These are phyloP conservation scores for Tuber aestivum DNA, from an alignment of 495 filamentous ascomycete genomes.

Conservation along the genomic window DNA sequence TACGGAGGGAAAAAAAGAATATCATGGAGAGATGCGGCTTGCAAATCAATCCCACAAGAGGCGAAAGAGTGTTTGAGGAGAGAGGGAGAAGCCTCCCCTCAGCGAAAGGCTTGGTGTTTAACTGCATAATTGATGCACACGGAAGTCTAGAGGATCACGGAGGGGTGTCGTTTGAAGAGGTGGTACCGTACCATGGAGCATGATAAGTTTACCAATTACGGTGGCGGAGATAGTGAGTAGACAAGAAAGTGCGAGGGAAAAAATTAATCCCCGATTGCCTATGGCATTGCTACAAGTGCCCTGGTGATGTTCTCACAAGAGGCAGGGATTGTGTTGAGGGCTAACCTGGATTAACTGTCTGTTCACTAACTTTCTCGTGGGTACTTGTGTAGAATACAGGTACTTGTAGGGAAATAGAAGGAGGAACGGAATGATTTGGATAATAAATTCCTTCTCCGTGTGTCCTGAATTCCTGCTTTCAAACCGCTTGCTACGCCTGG, in stretches of 20 bases:
- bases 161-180: background rate
- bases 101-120: background rate
- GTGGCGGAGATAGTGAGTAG: background rate
- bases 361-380: background rate
- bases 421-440: background rate
- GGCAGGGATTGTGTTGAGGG: background rate
- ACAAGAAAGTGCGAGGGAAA: background rate
- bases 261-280: background rate
- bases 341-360: background rate
- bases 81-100: background rate
- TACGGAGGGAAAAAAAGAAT: background rate
- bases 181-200: background rate
- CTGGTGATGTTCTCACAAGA: background rate
- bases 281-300: background rate
- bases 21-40: background rate
- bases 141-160: background rate
- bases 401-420: background rate
- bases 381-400: too few species aligned
- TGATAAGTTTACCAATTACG: background rate
- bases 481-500: background rate
- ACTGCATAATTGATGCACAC: background rate
- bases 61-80: background rate
- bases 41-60: background rate
- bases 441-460: background rate
- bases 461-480: background rate